Base-by-base conservation (phyloP, 2,329 filamentous ascomycete genomes). In the Fusarium sacchari region DNA sequence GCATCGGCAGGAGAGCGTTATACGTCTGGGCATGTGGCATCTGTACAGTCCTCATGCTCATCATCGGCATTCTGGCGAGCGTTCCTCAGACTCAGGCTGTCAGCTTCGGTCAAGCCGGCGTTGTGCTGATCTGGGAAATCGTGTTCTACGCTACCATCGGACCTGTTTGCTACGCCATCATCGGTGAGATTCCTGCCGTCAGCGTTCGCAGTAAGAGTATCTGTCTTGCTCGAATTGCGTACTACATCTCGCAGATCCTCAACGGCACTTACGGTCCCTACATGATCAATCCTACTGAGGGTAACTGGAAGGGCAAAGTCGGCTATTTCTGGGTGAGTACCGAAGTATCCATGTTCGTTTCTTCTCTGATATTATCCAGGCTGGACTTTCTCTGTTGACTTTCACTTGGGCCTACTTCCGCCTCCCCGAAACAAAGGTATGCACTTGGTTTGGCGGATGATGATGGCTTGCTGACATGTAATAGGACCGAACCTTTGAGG, bases 91-190 rank as follows among this genome's bases (percentile, higher is more conserved):
- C 60, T 11, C 40, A 66, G 15, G 40, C 61, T 7, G 69, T 75
- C 0, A 67, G 62, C 30, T 85, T 83, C 80, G 81, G 80, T 0
- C 83, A 86, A 64, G 82, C 82, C 0, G 76, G 79, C 0, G 77
- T 86, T 15, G 80, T 83, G 9, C 69, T 87, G 30, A 80, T 85
- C 30, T 88, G 84, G 83, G 82, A 84, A 15, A 78, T 83, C 28
- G 75, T 81, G 11, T 86, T 85, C 74, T 82, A 81, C n/a, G 80
- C 85, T 47, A 82, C 83, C 4, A 81, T 85, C 24, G 84, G 84
- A 0, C 84, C 84, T 2, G 81, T 86, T 26, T 82, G 81, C 59
- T 86, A 84, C 74, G 83, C 83, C 9, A 77, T 86, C 40, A 80
- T 85, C 0, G 78, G 83, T 4, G 84, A 86, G 76, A 81, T 83